These are phyloP conservation scores for Oenanthe javanica DNA, from an alignment of 140 eudicot species.

Conservation along the genomic window DNA sequence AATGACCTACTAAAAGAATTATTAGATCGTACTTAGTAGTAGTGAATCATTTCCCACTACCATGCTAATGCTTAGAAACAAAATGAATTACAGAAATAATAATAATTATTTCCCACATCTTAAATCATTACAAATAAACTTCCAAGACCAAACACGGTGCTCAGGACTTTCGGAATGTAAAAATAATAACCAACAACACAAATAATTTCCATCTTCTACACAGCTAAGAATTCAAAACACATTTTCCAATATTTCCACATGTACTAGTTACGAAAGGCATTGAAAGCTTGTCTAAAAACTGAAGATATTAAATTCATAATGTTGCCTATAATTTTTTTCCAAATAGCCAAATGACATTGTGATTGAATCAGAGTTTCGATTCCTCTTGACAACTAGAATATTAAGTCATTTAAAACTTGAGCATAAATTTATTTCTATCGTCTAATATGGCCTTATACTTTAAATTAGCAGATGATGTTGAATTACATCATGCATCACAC, in stretches of 20 bases:
- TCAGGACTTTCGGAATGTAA: background rate
- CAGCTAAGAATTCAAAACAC: background rate
- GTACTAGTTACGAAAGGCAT: no score
- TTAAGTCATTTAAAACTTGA: background rate
- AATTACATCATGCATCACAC: background rate
- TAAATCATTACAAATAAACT: background rate
- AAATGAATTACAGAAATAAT: background rate
- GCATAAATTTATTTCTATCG: background rate
- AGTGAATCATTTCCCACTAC: background rate
- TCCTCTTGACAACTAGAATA: background rate
- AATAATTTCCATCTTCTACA: background rate
- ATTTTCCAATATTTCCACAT: background rate
- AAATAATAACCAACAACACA: no score
- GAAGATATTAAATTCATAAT: background rate
- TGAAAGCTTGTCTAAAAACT: background rate
- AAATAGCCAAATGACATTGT: background rate
- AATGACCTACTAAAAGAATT: no score
- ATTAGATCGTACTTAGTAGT: background rate
- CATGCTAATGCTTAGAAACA: no score
- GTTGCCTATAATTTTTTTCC: background rate
- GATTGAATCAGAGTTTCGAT: background rate
- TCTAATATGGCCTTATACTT: background rate
- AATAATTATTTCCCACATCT: background rate
- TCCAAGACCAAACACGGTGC: background rate
- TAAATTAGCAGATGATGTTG: background rate